Conservation (phyloP, 345 rosid genomes). For the Euphorbia pulcherrima region DNA sequence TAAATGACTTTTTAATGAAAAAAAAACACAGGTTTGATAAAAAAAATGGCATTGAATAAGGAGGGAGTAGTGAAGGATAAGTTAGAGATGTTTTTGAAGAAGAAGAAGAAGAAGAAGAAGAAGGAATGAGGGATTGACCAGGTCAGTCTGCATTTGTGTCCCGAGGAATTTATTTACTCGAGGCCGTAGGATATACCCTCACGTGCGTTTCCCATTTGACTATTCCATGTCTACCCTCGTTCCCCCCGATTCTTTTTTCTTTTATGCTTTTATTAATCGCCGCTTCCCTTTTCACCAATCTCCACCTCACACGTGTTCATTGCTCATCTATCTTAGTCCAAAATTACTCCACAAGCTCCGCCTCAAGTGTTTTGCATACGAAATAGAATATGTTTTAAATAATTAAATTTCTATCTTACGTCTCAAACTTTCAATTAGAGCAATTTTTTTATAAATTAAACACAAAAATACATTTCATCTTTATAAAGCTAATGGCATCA, state of each 20-base stretch:
- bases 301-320: background rate
- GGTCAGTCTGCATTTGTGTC: constrained; percentile 12
- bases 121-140: constrained; percentile 21
- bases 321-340: background rate
- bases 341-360: background rate
- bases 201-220: constrained; percentile 38
- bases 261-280: constrained; percentile 10
- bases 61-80: background rate
- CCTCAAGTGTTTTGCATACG: too few relatives aligned
- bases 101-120: background rate
- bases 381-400: too few relatives aligned
- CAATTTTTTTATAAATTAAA: too few relatives aligned
- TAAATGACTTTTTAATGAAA: too few relatives aligned
- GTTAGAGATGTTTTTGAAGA: background rate
- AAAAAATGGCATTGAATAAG: too few relatives aligned
- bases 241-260: constrained; percentile 1
- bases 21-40: too few relatives aligned
- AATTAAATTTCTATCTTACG: too few relatives aligned
- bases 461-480: too few relatives aligned
- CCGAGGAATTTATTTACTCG: constrained; percentile 33
- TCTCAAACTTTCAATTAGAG: too few relatives aligned
- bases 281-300: constrained; percentile 23
- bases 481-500: too few relatives aligned
- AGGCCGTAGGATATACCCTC: constrained; percentile 42
- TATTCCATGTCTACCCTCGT: constrained; percentile 11